These are phyloP conservation scores for Setaria italica DNA, from an alignment of 202 grass and related monocot genomes.

Conservation along the genomic window DNA sequence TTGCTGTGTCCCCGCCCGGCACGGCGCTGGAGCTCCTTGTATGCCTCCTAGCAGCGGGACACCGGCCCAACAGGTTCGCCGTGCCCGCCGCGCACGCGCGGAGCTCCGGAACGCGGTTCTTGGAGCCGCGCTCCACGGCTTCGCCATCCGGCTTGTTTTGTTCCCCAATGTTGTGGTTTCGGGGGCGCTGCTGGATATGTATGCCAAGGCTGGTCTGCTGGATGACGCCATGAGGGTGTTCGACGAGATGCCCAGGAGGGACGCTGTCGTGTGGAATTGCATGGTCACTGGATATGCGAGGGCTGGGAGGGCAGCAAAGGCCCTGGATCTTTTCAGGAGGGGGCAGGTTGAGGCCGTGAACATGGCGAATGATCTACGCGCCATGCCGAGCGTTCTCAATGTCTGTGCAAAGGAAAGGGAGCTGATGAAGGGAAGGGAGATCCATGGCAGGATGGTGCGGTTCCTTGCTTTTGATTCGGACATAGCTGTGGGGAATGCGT, in stretches of 20 bases:
- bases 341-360: constrained; percentile 42
- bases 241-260: constrained; percentile 50
- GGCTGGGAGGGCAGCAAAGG: constrained; percentile 37
- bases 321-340: constrained; percentile 51
- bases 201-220: constrained; percentile 50
- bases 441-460: constrained; percentile 67
- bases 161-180: constrained; percentile 49
- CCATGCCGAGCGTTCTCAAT: constrained; percentile 57
- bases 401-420: constrained; percentile 64
- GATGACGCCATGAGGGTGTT: constrained; percentile 50
- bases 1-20: constrained; percentile 44
- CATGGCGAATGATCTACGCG: constrained; percentile 31
- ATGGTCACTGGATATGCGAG: constrained; percentile 59
- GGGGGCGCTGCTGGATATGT: constrained; percentile 60
- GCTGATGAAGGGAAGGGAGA: constrained; percentile 66
- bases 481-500: constrained; percentile 53
- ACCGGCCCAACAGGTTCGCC: constrained; percentile 60
- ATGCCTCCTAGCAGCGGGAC: constrained; percentile 35
- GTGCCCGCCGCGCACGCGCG: constrained; percentile 28
- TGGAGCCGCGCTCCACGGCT: constrained; percentile 45
- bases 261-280: constrained; percentile 47
- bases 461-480: constrained; percentile 46
- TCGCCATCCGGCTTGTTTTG: constrained; percentile 41
- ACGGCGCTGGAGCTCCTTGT: constrained; percentile 35
- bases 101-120: constrained; percentile 18